A percentile compares a stretch with the other conserved stretches of the same genome.
Evolutionary conservation across 2,329 filamentous ascomycete species (phyloP).

Genomic region (Talaromyces sp.): DNA sequence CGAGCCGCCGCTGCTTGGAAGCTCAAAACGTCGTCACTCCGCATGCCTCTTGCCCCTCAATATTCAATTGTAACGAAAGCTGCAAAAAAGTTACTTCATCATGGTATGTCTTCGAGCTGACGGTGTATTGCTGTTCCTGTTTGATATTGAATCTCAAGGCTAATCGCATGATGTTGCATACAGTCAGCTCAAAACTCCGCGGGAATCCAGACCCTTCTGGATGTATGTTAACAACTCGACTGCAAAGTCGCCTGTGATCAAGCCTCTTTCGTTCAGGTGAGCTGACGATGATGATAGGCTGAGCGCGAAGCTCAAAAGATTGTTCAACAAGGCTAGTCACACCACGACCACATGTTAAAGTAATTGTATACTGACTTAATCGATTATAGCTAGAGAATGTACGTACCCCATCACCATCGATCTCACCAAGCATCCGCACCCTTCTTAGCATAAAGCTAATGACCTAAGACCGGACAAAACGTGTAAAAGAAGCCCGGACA

Average conservation of each 20-base stretch:
- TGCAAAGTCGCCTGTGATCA: neutral
- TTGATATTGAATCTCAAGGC: neutral
- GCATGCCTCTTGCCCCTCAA: constrained; percentile 7
- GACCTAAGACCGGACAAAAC: constrained; percentile 78
- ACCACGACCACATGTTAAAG: neutral
- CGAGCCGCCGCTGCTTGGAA: constrained; percentile 1
- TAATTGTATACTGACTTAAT: constrained; percentile 5
- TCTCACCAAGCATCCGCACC: neutral
- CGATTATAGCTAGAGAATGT: constrained; percentile 76
- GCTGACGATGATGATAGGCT: constrained; percentile 56
- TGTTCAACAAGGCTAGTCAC: constrained; percentile 78
- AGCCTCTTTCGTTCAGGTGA: neutral
- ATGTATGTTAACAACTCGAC: constrained; percentile 60
- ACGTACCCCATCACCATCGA: constrained; percentile 28
- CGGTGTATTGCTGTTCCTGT: no score
- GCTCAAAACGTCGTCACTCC: constrained; percentile 6
- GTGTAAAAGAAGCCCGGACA: constrained; percentile 90
- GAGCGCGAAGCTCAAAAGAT: constrained; percentile 99
- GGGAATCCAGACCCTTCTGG: constrained; percentile 97
- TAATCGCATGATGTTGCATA: constrained; percentile 13
- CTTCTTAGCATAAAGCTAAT: constrained; percentile 19
- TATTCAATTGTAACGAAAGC: neutral
- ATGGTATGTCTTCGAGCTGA: constrained; percentile 7
- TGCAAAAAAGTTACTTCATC: neutral
- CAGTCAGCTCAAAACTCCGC: constrained; percentile 98